Evolutionary conservation across 2,329 filamentous ascomycete species (phyloP), one percentile per base, ranked within the genome.

Genomic region (Colletotrichum chrysophilum): DNA sequence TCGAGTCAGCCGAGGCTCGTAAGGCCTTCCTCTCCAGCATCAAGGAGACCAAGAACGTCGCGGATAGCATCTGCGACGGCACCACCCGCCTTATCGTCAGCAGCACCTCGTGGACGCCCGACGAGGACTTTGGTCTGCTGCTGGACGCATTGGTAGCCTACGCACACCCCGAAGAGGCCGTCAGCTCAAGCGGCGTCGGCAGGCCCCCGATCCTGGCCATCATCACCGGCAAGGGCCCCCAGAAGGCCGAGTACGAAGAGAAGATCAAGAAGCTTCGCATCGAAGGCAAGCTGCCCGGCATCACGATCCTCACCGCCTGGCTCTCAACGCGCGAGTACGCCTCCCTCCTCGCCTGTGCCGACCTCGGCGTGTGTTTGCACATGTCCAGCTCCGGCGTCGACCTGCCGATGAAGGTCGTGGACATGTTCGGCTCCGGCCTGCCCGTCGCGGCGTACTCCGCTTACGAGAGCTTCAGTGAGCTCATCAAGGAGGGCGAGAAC

Each of bases 391-490:
- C 95, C 4, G 97, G 97, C 2, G 96, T 99, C 0, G 97, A 99
- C 84, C 88, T 99, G 24, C 97, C 97, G 0, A 99, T 99, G 97
- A 99, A 99, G 86, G 96, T 99, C 1, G 96, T 99, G 16, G 97
- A 99, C 83, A 98, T 99, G 96, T 98, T 99, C 83, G 97, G 97
- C 4, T 94, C 96, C 0, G 97, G 96, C 0, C 87, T 99, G 32
- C 97, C 97, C 0, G 97, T 99, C 0, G 93, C 94, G 0, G 96
- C 96, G 5, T 98, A 97, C 89, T 91, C 91, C 30, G 90, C 91
- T 3, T 99, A 98, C 81, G 93, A 96, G 82, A 96, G 96, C 77
- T 98, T 98, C 89, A 88, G 91, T 4, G 97, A 99, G 86, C 87
- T 99, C n/a, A 94, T 99, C 30, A 93, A 91, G 68, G 96, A 98